These are phyloP conservation scores for Cucurbita argyrosperma DNA, from an alignment of 306 rosid species.

Conservation along the genomic window DNA sequence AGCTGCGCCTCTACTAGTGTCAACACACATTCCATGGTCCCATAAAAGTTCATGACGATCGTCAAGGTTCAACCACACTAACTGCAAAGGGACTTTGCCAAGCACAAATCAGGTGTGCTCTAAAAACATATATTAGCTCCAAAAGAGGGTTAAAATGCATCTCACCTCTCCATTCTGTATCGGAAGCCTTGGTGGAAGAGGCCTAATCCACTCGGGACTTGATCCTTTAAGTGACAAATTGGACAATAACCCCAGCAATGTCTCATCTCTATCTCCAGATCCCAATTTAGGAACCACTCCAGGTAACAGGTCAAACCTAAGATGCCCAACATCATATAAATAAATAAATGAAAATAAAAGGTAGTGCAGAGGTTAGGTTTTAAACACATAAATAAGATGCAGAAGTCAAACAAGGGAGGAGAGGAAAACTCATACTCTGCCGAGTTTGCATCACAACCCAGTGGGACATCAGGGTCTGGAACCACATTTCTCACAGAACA, in stretches of 20 bases:
- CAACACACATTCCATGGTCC: slow-evolving; percentile 94
- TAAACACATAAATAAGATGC: neutral
- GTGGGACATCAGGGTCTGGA: slow-evolving; percentile 78
- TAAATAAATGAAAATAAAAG: neutral
- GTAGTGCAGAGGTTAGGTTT: neutral
- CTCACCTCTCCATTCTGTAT: slow-evolving; percentile 75
- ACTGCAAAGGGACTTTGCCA: slow-evolving; percentile 39
- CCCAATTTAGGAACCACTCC: slow-evolving; percentile 69
- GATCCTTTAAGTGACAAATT: slow-evolving; percentile 61
- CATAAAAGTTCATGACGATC: slow-evolving; percentile 82
- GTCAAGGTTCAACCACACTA: slow-evolving; percentile 91
- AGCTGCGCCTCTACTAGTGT: slow-evolving; percentile 91
- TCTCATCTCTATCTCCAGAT: slow-evolving; percentile 76
- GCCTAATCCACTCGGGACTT: slow-evolving; percentile 83
- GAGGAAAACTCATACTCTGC: slow-evolving; percentile 39
- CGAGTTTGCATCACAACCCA: slow-evolving; percentile 52
- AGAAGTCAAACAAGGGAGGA: neutral
- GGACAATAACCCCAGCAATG: slow-evolving; percentile 55
- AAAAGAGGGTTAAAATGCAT: slow-evolving; percentile 3
- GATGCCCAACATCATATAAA: neutral
- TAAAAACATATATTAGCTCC: slow-evolving; percentile 1
- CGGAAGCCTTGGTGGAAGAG: slow-evolving; percentile 87
- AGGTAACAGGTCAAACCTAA: slow-evolving; percentile 65
- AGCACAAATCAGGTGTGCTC: slow-evolving; percentile 18
- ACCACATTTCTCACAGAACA: slow-evolving; percentile 42